These are phyloP conservation scores for Penicillium goetzii DNA, from an alignment of 495 filamentous ascomycete genomes.

Conservation along the genomic window DNA sequence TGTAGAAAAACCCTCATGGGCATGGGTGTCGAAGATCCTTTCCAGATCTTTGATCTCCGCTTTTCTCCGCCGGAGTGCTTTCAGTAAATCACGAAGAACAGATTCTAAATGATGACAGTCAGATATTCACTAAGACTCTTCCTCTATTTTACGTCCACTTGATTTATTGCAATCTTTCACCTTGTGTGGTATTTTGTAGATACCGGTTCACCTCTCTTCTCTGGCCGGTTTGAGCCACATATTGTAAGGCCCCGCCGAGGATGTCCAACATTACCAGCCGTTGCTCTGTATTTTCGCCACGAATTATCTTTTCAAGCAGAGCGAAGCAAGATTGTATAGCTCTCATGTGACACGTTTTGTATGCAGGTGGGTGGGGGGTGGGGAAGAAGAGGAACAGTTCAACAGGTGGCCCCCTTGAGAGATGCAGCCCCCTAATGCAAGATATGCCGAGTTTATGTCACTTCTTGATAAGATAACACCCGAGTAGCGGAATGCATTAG, in stretches of 20 bases:
- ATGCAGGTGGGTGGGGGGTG: background rate
- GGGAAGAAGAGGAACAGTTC: background rate
- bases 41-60: background rate
- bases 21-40: background rate
- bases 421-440: background rate
- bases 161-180: background rate
- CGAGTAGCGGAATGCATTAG: background rate
- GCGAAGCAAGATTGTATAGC: background rate
- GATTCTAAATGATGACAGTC: background rate
- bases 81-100: constrained; percentile 1
- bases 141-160: background rate
- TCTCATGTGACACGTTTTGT: background rate
- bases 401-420: no score
- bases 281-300: background rate
- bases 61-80: background rate
- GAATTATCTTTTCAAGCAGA: background rate
- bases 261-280: background rate
- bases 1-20: background rate
- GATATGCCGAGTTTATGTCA: background rate
- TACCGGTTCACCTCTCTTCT: background rate
- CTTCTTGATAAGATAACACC: background rate
- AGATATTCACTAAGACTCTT: background rate
- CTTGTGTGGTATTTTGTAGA: background rate
- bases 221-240: background rate
- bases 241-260: background rate